Conservation (phyloP, 2,329 filamentous ascomycete species). For the Madurella fahalii region DNA sequence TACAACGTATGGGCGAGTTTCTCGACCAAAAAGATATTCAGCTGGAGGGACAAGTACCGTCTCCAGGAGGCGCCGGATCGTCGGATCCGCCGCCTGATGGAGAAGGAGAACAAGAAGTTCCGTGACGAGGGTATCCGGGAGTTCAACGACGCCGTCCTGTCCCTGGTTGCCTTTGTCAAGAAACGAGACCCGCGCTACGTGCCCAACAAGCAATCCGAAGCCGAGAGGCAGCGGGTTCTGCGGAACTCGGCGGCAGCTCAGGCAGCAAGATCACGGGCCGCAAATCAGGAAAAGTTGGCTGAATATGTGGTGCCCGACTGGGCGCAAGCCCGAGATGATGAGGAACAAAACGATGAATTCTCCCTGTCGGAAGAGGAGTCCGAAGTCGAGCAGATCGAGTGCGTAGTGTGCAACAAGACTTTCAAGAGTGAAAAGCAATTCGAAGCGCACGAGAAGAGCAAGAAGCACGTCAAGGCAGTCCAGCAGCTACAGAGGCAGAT, state of each 20-base stretch:
- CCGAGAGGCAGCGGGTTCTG: slow-evolving; percentile 72
- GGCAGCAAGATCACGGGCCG: slow-evolving; percentile 75
- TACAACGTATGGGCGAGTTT: slow-evolving; percentile 80
- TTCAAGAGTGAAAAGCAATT: slow-evolving; percentile 94
- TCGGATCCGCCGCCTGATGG: slow-evolving; percentile 76
- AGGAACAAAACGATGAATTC: slow-evolving; percentile 53
- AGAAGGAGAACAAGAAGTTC: slow-evolving; percentile 86
- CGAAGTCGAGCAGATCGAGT: slow-evolving; percentile 62
- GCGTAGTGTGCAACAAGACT: slow-evolving; percentile 69
- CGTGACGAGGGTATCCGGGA: slow-evolving; percentile 79
- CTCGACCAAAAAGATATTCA: slow-evolving; percentile 77
- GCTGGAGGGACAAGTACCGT: slow-evolving; percentile 84
- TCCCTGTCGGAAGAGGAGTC: slow-evolving; percentile 51
- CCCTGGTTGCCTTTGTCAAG: slow-evolving; percentile 80
- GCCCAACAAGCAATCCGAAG: slow-evolving; percentile 71
- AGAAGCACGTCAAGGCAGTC: slow-evolving; percentile 87
- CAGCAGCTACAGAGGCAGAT: slow-evolving; percentile 77
- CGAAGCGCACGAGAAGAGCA: slow-evolving; percentile 89
- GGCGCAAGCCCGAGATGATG: slow-evolving; percentile 59
- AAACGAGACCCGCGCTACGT: slow-evolving; percentile 87
- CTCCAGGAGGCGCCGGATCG: slow-evolving; percentile 85
- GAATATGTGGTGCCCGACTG: slow-evolving; percentile 67
- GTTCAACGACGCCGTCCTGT: slow-evolving; percentile 88
- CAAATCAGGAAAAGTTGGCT: slow-evolving; percentile 70
- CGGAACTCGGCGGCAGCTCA: slow-evolving; percentile 78